A percentile compares a stretch with the other conserved stretches of the same genome.
Conservation (phyloP, 495 filamentous ascomycete genomes). For the Aspergillus indologenus region DNA sequence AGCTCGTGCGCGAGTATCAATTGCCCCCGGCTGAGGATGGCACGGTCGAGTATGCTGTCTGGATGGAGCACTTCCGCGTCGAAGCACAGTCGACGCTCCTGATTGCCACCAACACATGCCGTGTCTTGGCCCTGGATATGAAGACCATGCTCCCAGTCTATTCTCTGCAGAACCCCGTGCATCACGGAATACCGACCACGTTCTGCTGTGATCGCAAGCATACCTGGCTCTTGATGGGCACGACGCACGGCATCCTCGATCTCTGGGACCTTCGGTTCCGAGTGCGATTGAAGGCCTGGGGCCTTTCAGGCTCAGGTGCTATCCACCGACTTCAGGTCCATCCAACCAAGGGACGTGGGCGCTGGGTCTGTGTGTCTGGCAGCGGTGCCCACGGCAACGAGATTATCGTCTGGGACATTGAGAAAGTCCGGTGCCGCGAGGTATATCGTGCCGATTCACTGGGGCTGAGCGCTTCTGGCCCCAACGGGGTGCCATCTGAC, state of each 20-base stretch:
- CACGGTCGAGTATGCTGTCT: conserved; percentile 69
- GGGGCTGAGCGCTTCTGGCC: conserved; percentile 13
- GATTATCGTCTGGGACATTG: conserved; percentile 92
- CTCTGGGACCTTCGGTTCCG: conserved; percentile 96
- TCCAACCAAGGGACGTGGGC: conserved; percentile 69
- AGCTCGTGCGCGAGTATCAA: conserved; percentile 74
- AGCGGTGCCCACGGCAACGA: conserved; percentile 84
- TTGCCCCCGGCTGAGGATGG: conserved; percentile 50
- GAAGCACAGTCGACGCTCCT: conserved; percentile 78
- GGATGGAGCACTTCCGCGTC: conserved; percentile 87
- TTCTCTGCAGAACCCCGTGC: conserved; percentile 80
- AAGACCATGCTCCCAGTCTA: conserved; percentile 82
- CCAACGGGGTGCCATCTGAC: conserved; percentile 17
- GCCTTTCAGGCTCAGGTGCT: conserved; percentile 72
- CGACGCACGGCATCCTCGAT: conserved; percentile 87
- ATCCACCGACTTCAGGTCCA: conserved; percentile 80
- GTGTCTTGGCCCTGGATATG: conserved; percentile 80
- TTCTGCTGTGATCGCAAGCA: conserved; percentile 83
- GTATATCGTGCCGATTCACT: conserved; percentile 65
- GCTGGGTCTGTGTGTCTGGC: conserved; percentile 81
- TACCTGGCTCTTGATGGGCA: conserved; percentile 88
- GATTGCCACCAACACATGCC: conserved; percentile 81
- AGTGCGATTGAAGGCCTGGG: conserved; percentile 84
- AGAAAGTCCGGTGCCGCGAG: conserved; percentile 84
- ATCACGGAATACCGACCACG: conserved; percentile 90